phyloP scores from a whole-genome alignment of 352 stramenopile species.

The Globisporangium rhizosaccharum region DNA sequence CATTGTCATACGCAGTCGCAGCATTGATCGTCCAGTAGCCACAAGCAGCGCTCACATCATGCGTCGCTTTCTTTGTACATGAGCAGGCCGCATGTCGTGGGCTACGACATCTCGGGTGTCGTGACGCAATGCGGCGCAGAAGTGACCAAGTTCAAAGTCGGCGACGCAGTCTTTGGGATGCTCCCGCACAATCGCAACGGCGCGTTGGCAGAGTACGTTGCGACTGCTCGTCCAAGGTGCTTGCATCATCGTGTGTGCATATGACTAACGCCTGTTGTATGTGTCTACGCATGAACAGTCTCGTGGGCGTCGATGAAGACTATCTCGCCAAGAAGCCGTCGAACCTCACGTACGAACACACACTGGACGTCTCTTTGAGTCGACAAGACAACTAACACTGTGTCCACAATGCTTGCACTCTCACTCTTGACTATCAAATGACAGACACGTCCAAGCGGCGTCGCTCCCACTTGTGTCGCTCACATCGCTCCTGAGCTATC shows the following conservation, averaged over 20 bases:
- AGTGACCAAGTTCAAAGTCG: conserved; percentile 49
- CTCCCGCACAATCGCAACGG: conserved; percentile 58
- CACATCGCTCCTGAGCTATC: conserved; percentile 49
- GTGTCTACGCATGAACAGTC: conserved; percentile 18
- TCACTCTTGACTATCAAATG: neutral
- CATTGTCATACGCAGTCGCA: neutral
- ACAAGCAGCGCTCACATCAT: neutral
- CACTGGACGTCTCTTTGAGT: no score
- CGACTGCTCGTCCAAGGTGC: neutral
- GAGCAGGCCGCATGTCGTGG: conserved; percentile 53
- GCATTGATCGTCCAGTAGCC: neutral
- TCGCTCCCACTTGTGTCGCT: conserved; percentile 52
- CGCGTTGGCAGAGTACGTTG: conserved; percentile 55
- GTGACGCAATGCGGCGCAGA: conserved; percentile 44
- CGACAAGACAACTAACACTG: neutral
- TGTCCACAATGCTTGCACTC: no score
- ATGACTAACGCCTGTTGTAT: neutral
- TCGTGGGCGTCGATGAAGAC: conserved; percentile 40
- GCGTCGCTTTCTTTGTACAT: neutral
- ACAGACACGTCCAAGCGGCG: conserved; percentile 60
- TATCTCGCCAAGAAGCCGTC: conserved; percentile 65
- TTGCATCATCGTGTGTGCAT: neutral
- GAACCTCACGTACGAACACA: conserved; percentile 40
- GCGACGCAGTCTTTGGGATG: conserved; percentile 73
- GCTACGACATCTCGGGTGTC: conserved; percentile 69